Evolutionary conservation across 108 stramenopile species (phyloP), one percentile per base, ranked within the genome.

Genomic region (Fistulifera pelliculosa): DNA sequence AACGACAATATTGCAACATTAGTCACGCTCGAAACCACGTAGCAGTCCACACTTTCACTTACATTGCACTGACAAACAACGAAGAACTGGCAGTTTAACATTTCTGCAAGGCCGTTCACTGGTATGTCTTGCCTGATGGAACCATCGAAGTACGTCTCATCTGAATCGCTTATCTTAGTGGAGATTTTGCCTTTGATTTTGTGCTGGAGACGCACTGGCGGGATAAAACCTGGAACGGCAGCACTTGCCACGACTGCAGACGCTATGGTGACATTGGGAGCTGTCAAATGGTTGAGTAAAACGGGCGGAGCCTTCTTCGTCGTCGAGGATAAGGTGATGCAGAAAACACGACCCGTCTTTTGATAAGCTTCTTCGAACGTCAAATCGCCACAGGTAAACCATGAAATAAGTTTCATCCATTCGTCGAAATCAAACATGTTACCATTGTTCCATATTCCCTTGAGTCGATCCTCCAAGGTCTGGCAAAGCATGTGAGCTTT

Each of bases 311-410:
- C 88, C 60, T 87, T 86, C 69, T 91, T 87, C 19, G 84, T 83
- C 6, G 83, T 90, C 7, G 95, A 85, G 14, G 94, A 62, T 8
- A 98, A 81, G 2, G 96, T 96, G 58, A 99, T 96, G 74, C 96
- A 97, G 44, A 99, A 79, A 27, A 96, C 78, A 3, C 96, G 83
- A 5, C 96, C 96, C 11, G 97, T 97, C 54, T 95, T 90, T 53
- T 78, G 84, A 74, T 95, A 99, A 0, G 98, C 96, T 76, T 99
- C 95, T 45, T 83, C 78, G 60, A 99, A 97, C 0, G 98, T 99
- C 73, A 85, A 82, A 42, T 92, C 68, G 15, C 90, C 94, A 24
- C 73, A 63, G 18, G 89, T 87, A 57, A 90, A 84, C 82, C 80
- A 89, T 50, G 60, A 40, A 19, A 84, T 76, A 62, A 81, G 68